These are phyloP conservation scores for Acanthamoeba sp. DNA, from an alignment of 208 protist species.

Conservation along the genomic window DNA sequence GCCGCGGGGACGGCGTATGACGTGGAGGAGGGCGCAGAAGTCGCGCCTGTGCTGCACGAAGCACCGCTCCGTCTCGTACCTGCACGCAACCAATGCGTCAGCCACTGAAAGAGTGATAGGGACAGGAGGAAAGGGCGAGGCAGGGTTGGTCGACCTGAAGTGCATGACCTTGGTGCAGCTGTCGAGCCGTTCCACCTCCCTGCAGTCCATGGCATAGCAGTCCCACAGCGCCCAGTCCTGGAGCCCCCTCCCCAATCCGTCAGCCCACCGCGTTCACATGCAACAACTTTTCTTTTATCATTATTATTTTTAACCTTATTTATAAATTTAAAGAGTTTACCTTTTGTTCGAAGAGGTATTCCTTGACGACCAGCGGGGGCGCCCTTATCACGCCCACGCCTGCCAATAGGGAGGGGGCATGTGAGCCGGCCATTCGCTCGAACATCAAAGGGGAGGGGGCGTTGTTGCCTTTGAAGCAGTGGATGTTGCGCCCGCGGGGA, in stretches of 20 bases:
- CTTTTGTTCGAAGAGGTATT: slow-evolving; percentile 26
- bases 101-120: too few relatives aligned
- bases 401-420: background rate
- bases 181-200: background rate
- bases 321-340: too few relatives aligned
- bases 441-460: background rate
- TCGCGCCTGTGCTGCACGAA: background rate
- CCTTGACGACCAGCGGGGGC: background rate
- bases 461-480: background rate
- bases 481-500: background rate
- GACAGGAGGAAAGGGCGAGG: too few relatives aligned
- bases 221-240: background rate
- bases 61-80: slow-evolving; percentile 13
- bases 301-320: too few relatives aligned
- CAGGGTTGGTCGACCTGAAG: background rate
- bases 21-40: background rate
- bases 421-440: background rate
- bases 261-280: background rate
- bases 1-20: background rate
- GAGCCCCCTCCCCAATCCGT: background rate
- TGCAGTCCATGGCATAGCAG: background rate
- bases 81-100: background rate
- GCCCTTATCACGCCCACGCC: background rate
- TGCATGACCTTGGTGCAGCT: background rate
- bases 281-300: too few relatives aligned